Evolutionary conservation across 352 stramenopile genomes (phyloP).

Genomic region (Phytophthora agathidicida): DNA sequence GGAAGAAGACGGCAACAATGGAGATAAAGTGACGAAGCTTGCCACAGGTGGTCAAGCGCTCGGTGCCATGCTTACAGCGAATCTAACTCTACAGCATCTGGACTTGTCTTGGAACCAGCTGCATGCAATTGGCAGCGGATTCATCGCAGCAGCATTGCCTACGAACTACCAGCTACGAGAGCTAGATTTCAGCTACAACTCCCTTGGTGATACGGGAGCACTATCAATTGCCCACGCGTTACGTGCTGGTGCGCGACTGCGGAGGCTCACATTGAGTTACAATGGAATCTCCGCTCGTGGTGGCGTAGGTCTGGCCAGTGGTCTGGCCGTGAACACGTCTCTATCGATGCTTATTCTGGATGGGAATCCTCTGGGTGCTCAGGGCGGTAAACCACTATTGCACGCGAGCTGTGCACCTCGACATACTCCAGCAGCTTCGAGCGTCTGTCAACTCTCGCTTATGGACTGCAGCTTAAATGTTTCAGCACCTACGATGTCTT

Average conservation of each 20-base stretch:
- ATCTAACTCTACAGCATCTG: conserved; percentile 69
- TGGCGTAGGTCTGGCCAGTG: conserved; percentile 58
- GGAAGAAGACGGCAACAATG: conserved; percentile 24
- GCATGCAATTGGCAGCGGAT: conserved; percentile 36
- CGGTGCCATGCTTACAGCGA: conserved; percentile 81
- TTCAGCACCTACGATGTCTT: conserved; percentile 14
- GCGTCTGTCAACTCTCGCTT: conserved; percentile 55
- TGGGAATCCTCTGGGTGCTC: conserved; percentile 62
- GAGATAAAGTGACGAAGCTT: conserved; percentile 10
- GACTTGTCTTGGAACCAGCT: conserved; percentile 91
- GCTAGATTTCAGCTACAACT: conserved; percentile 74
- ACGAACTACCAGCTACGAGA: conserved; percentile 72
- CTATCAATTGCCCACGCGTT: conserved; percentile 65
- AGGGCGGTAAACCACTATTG: conserved; percentile 63
- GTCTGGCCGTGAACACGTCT: conserved; percentile 52
- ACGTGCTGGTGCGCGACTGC: conserved; percentile 50
- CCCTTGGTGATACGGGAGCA: conserved; percentile 56
- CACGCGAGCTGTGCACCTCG: conserved; percentile 51
- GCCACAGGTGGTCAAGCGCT: conserved; percentile 76
- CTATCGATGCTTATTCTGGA: conserved; percentile 59
- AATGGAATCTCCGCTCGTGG: conserved; percentile 68
- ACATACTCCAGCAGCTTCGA: neutral
- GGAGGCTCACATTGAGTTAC: conserved; percentile 60
- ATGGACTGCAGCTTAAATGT: conserved; percentile 57
- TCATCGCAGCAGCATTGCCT: conserved; percentile 57